A percentile compares a stretch with the other conserved stretches of the same genome.
Evolutionary conservation across 192 early-diverging fungal genomes (phyloP).

Genomic region (Pilobolus umbonatus): DNA sequence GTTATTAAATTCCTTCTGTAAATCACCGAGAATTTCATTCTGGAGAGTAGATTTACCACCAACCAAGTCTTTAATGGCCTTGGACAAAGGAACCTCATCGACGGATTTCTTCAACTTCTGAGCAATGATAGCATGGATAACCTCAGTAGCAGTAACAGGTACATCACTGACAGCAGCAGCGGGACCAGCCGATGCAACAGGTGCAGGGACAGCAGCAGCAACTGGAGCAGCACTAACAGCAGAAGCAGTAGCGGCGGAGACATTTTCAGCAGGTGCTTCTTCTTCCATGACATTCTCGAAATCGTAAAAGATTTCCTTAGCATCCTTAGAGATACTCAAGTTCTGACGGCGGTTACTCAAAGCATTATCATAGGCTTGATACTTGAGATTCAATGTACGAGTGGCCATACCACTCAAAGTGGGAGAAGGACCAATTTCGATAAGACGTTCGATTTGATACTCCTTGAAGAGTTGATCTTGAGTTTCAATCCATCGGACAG

Average conservation of each 20-base stretch:
- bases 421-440: conserved; percentile 88
- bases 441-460: conserved; percentile 77
- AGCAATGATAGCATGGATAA: conserved; percentile 79
- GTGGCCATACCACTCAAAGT: conserved; percentile 91
- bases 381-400: conserved; percentile 94
- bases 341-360: conserved; percentile 86
- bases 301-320: conserved; percentile 92
- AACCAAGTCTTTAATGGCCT: conserved; percentile 90
- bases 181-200: conserved; percentile 39
- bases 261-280: conserved; percentile 38
- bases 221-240: conserved; percentile 43
- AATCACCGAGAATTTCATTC: conserved; percentile 94
- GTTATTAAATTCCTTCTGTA: conserved; percentile 86
- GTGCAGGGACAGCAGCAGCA: conserved; percentile 38
- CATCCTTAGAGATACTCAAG: conserved; percentile 83
- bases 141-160: conserved; percentile 77
- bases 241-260: conserved; percentile 44
- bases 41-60: conserved; percentile 95
- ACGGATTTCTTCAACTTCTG: conserved; percentile 88
- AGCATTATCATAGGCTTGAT: conserved; percentile 92
- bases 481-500: conserved; percentile 94
- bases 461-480: conserved; percentile 81
- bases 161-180: conserved; percentile 70
- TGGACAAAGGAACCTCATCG: conserved; percentile 63
- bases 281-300: conserved; percentile 69